phyloP scores from a whole-genome alignment of 2,329 filamentous ascomycete genomes.

The Karstenula rhodostoma region DNA sequence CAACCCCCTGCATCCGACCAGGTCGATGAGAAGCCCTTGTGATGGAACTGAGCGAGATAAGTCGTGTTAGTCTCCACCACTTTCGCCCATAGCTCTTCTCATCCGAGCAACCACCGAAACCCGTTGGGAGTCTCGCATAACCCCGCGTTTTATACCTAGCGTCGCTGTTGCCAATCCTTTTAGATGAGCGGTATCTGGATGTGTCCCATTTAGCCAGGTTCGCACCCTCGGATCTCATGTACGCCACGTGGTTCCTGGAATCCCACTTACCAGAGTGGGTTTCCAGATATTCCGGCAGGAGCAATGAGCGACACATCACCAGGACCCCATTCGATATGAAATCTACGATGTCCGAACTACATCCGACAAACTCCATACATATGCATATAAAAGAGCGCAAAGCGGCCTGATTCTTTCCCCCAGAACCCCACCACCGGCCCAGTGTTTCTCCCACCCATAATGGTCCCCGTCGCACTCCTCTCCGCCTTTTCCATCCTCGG shows the following conservation, averaged over 20 bases:
- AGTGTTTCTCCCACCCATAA: slow-evolving; percentile 13
- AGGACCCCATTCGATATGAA: background rate
- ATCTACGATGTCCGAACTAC: background rate
- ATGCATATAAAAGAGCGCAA: slow-evolving; percentile 6
- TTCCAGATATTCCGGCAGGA: background rate
- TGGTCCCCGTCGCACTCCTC: slow-evolving; percentile 33
- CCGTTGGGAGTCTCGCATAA: background rate
- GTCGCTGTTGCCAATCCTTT: background rate
- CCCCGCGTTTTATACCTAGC: background rate
- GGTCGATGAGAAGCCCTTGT: too few species aligned
- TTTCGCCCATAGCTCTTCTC: background rate
- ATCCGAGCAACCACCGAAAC: background rate
- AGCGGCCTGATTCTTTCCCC: background rate
- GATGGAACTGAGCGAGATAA: too few species aligned
- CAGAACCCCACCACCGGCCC: background rate
- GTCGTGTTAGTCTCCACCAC: background rate
- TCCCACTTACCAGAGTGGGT: background rate
- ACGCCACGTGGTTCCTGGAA: background rate
- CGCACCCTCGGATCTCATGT: background rate
- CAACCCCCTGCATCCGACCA: too few species aligned
- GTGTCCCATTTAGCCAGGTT: slow-evolving; percentile 1
- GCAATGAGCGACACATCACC: background rate
- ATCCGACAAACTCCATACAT: background rate
- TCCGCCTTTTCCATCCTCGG: slow-evolving; percentile 24
- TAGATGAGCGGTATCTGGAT: background rate